phyloP scores from a whole-genome alignment of 495 filamentous ascomycete genomes.

The Oleoguttula mirabilis region DNA sequence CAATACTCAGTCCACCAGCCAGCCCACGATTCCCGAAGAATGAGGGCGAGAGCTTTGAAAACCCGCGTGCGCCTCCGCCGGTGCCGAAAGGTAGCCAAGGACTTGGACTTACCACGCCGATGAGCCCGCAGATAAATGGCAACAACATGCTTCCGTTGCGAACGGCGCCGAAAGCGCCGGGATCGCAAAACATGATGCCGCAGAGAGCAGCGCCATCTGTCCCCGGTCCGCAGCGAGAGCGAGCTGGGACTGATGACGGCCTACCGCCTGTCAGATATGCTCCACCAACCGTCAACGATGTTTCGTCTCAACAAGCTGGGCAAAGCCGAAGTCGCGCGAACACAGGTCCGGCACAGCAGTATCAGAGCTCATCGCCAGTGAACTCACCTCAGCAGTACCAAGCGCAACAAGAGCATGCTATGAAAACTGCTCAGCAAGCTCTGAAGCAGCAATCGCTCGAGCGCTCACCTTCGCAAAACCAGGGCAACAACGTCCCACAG shows the following conservation, averaged over 20 bases:
- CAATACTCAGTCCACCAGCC: slow-evolving; percentile 67
- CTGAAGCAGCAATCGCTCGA: slow-evolving; percentile 42
- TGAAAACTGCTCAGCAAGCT: slow-evolving; percentile 63
- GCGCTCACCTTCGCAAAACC: slow-evolving; percentile 55
- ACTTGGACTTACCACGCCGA: slow-evolving; percentile 21
- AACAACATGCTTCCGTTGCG: slow-evolving; percentile 50
- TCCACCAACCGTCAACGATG: slow-evolving; percentile 31
- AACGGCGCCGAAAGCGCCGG: slow-evolving; percentile 55
- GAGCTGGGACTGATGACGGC: slow-evolving; percentile 23
- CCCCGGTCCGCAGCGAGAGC: slow-evolving; percentile 21
- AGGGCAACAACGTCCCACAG: slow-evolving; percentile 31
- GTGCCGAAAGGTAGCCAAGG: slow-evolving; percentile 43
- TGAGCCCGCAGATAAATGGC: slow-evolving; percentile 43
- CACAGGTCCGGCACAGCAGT: slow-evolving; percentile 22
- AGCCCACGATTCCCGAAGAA: slow-evolving; percentile 88
- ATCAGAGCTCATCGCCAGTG: slow-evolving; percentile 8
- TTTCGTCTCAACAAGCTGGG: slow-evolving; percentile 31
- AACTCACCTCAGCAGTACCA: slow-evolving; percentile 43
- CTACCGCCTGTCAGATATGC: slow-evolving; percentile 25
- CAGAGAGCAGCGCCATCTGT: slow-evolving; percentile 32
- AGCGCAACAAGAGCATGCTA: slow-evolving; percentile 72
- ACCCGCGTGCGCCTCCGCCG: slow-evolving; percentile 84
- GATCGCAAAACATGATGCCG: slow-evolving; percentile 29
- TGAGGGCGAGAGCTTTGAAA: slow-evolving; percentile 90
- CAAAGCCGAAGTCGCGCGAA: slow-evolving; percentile 33